Base-by-base conservation (phyloP, 805 yeast species). In the Pichia kluyveri region DNA sequence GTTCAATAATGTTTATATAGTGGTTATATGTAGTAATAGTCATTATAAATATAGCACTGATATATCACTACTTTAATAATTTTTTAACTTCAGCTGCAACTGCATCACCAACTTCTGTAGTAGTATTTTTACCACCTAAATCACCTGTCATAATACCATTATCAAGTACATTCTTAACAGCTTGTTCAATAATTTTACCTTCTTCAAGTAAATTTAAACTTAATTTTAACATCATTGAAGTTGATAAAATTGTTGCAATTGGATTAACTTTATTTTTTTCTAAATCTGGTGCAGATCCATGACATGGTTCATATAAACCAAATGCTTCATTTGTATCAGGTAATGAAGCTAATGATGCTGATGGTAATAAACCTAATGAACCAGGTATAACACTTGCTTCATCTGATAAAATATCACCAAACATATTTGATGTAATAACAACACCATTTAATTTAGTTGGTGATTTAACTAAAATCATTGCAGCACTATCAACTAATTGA, bases 351-450 rank as follows among this genome's bases (percentile, higher is more conserved):
- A 93, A 78, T 19, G 98, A 91, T 4, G 99, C 95, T 48, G 96
- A 87, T 44, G 99, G 99, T 55, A 93, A 77, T 56, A 93, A 77
- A 52, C 99, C 99, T 54, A 93, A 75, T 27, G 98, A 91, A 42
- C 99, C 99, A 41, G 99, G 99, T 59, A 93, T 93, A 44, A 90
- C 97, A 18, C 95, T 85, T 31, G 98, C 97, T 73, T 93, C 99
- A 67, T 93, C 99, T 48, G 96, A 86, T 60, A 93, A 87, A 67
- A 93, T 93, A 67, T 93, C 99, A 62, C 99, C 99, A 67, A 93
- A 93, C 96, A 93, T 91, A 72, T 93, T 93, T 60, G 85, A 82
- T 41, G 98, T 91, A 63, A 93, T 80, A 44, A 93, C 80, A 45
- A 93, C 77, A 69, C 99, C 99, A 65, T 93, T 93, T 63, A 93